These are phyloP conservation scores for Talaromyces ruber DNA, from an alignment of 495 filamentous ascomycete species.

Conservation along the genomic window DNA sequence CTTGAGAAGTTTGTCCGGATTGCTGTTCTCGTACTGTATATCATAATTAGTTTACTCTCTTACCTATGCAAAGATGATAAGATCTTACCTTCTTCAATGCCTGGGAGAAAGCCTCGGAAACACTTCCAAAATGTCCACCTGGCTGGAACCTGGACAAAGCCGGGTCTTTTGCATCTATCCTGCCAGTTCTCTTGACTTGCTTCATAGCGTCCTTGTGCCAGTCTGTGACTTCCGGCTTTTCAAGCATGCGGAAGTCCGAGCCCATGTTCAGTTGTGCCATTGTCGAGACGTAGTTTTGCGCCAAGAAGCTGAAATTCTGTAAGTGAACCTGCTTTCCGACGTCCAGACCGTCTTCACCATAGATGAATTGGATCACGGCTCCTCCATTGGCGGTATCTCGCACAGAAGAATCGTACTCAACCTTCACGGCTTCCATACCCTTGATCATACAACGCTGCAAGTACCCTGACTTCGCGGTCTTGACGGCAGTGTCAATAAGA, in stretches of 20 bases:
- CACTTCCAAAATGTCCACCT: constrained; percentile 68
- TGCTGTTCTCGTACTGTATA: constrained; percentile 63
- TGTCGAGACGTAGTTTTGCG: constrained; percentile 61
- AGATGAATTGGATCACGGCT: constrained; percentile 87
- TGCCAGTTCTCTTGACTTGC: constrained; percentile 59
- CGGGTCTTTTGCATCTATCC: constrained; percentile 65
- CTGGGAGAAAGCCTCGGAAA: constrained; percentile 77
- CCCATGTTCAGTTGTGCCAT: constrained; percentile 43
- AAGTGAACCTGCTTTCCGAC: constrained; percentile 91
- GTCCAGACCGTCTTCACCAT: constrained; percentile 93
- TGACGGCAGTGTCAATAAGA: constrained; percentile 98
- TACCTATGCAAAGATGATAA: neutral
- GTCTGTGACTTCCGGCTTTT: constrained; percentile 36
- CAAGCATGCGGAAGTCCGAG: constrained; percentile 42
- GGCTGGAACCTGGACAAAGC: constrained; percentile 67
- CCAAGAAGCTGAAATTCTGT: constrained; percentile 80
- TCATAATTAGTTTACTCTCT: constrained; percentile 13
- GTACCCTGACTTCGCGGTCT: constrained; percentile 94
- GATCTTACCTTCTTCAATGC: constrained; percentile 44
- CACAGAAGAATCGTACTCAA: constrained; percentile 89
- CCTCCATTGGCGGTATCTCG: constrained; percentile 74
- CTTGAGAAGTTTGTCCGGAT: constrained; percentile 66
- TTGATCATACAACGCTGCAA: constrained; percentile 97
- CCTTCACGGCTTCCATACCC: constrained; percentile 92
- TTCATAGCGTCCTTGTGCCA: constrained; percentile 75